Percentiles rank a stretch among this genome's conserved stretches.
phyloP scores from a whole-genome alignment of 768 basidiomycete species.

The Kwoniella sp. region DNA sequence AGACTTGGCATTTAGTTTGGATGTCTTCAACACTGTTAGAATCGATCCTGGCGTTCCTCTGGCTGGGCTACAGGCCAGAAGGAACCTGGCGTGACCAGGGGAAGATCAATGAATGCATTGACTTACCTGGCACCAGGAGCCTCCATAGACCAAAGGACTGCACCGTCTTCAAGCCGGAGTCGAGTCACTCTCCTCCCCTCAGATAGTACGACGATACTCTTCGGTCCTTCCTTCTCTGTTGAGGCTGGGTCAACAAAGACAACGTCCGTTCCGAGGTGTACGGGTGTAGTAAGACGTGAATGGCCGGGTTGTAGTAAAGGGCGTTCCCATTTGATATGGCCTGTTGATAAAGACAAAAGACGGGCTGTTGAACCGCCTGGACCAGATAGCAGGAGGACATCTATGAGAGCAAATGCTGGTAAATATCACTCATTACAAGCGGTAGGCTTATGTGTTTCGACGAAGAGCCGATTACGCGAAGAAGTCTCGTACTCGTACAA shows the following conservation, averaged over 20 bases:
- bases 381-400: constrained; percentile 73
- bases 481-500: no score
- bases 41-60: no score
- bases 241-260: constrained; percentile 53
- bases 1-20: not conserved
- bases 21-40: no score
- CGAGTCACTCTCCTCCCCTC: constrained; percentile 61
- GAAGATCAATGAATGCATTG: no score
- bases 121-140: constrained; percentile 69
- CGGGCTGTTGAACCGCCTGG: constrained; percentile 70
- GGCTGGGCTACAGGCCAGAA: no score
- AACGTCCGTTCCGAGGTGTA: constrained; percentile 64
- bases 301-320: constrained; percentile 61
- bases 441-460: no score
- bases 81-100: no score
- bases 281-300: constrained; percentile 62
- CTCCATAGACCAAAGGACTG: constrained; percentile 71
- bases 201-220: constrained; percentile 39
- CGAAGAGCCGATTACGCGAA: no score
- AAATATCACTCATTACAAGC: no score
- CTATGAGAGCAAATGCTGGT: constrained; percentile 55
- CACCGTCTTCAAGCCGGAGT: constrained; percentile 62
- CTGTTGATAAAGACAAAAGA: constrained; percentile 66
- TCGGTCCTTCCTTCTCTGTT: constrained; percentile 12
- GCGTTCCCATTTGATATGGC: constrained; percentile 68